Evolutionary conservation across 805 yeast genomes (phyloP).

Genomic region (Millerago galiae): DNA sequence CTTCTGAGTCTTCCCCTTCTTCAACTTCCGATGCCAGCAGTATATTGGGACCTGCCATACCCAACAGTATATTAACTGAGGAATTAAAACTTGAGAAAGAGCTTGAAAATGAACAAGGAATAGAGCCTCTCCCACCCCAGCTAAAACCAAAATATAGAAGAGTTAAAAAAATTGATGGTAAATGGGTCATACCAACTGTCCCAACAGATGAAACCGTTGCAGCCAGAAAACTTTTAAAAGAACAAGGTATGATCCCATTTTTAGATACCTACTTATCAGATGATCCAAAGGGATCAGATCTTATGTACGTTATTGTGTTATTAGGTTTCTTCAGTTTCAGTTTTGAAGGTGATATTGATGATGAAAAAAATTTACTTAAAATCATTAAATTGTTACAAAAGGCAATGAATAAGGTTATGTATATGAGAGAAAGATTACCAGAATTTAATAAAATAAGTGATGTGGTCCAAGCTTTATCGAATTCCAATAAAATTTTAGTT

Average conservation of each 20-base stretch:
- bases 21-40: too few relatives aligned
- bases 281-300: conserved; percentile 50
- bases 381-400: conserved; percentile 48
- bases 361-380: conserved; percentile 38
- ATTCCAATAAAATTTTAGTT: conserved; percentile 58
- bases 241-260: conserved; percentile 54
- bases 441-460: conserved; percentile 53
- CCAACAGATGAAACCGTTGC: conserved; percentile 38
- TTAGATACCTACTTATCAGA: conserved; percentile 56
- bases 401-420: conserved; percentile 58
- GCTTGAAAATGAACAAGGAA: neutral
- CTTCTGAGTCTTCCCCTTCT: too few relatives aligned
- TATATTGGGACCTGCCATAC: too few relatives aligned
- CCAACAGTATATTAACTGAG: too few relatives aligned
- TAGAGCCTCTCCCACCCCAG: neutral
- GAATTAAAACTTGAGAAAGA: too few relatives aligned
- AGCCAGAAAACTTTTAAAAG: conserved; percentile 49
- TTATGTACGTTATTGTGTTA: conserved; percentile 48
- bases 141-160: neutral
- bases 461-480: conserved; percentile 45
- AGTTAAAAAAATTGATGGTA: conserved; percentile 24
- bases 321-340: conserved; percentile 47
- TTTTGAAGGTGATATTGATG: conserved; percentile 29
- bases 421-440: conserved; percentile 48
- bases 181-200: conserved; percentile 30